phyloP scores from a whole-genome alignment of 2,329 filamentous ascomycete genomes.

The Penicillium sp. region DNA sequence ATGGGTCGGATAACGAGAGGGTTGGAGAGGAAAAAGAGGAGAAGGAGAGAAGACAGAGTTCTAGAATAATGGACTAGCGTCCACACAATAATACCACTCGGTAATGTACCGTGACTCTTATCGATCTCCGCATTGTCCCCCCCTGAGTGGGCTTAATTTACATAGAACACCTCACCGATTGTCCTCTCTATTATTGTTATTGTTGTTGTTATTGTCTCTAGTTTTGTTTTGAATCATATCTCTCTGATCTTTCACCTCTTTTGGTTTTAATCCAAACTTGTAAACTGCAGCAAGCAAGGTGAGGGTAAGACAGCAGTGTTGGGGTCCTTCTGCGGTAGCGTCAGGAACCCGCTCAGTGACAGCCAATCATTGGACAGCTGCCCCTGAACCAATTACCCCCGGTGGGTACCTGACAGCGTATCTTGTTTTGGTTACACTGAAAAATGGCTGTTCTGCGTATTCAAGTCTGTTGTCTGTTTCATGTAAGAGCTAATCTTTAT shows the following conservation, averaged over 20 bases:
- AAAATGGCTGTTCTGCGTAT: not conserved
- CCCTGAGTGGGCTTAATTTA: slow-evolving; percentile 16
- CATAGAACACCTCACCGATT: not conserved
- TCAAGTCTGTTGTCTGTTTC: not conserved
- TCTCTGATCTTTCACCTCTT: not conserved
- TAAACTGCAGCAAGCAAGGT: slow-evolving; percentile 17
- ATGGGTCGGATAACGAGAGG: slow-evolving; percentile 15
- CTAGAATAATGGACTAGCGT: slow-evolving; percentile 16
- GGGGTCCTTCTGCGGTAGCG: slow-evolving; percentile 15
- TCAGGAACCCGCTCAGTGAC: slow-evolving; percentile 26
- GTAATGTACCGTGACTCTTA: not conserved
- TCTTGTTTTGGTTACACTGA: not conserved
- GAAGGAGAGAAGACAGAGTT: slow-evolving; percentile 19
- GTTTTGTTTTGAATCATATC: not conserved
- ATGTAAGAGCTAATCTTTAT: too few relatives aligned
- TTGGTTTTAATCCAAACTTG: slow-evolving; percentile 2
- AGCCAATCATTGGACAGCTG: slow-evolving; percentile 20
- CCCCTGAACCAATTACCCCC: slow-evolving; percentile 17
- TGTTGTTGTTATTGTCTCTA: not conserved
- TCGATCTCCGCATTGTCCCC: slow-evolving; percentile 12
- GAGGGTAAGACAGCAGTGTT: slow-evolving; percentile 9
- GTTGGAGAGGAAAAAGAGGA: slow-evolving; percentile 20
- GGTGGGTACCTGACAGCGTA: not conserved
- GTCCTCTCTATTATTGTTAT: not conserved
- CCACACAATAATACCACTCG: slow-evolving; percentile 10